Percentiles rank a stretch among this genome's conserved stretches.
Conservation (phyloP, 2,329 filamentous ascomycete species). For the Trichoderma gracile region DNA sequence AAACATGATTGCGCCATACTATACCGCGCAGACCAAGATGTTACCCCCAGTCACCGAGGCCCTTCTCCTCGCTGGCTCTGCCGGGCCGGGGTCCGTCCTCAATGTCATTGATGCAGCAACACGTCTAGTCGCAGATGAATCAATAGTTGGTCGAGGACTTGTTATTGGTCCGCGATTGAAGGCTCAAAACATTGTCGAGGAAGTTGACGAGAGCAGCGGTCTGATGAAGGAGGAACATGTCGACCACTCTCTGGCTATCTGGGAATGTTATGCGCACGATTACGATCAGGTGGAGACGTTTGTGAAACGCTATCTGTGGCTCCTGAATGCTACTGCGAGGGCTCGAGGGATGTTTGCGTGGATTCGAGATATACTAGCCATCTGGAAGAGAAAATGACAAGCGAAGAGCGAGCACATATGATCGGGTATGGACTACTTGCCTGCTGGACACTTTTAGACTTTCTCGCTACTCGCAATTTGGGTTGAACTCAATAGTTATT, state of each 20-base stretch:
- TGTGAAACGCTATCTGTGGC: constrained; percentile 51
- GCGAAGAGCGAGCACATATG: too few species aligned
- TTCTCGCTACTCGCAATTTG: too few species aligned
- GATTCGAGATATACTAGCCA: constrained; percentile 31
- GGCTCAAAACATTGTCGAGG: constrained; percentile 36
- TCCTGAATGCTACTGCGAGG: constrained; percentile 54
- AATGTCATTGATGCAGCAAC: constrained; percentile 67
- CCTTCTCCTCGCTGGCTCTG: constrained; percentile 55
- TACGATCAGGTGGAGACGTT: constrained; percentile 59
- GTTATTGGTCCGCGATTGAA: constrained; percentile 57
- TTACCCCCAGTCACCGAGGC: constrained; percentile 50
- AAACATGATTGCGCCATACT: constrained; percentile 69
- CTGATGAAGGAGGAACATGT: constrained; percentile 37
- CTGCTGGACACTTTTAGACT: too few species aligned
- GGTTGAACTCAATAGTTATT: too few species aligned
- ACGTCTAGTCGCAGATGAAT: constrained; percentile 59
- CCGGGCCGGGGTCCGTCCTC: constrained; percentile 51
- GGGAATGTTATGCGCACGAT: constrained; percentile 63
- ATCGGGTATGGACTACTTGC: too few species aligned
- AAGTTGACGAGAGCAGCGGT: constrained; percentile 23
- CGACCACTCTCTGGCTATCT: constrained; percentile 49
- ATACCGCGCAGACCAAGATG: constrained; percentile 59
- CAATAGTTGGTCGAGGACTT: constrained; percentile 58
- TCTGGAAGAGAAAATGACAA: constrained; percentile 26
- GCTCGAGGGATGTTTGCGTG: constrained; percentile 57